Evolutionary conservation across 306 rosid species (phyloP).

Genomic region (Vachellia collinsii): DNA sequence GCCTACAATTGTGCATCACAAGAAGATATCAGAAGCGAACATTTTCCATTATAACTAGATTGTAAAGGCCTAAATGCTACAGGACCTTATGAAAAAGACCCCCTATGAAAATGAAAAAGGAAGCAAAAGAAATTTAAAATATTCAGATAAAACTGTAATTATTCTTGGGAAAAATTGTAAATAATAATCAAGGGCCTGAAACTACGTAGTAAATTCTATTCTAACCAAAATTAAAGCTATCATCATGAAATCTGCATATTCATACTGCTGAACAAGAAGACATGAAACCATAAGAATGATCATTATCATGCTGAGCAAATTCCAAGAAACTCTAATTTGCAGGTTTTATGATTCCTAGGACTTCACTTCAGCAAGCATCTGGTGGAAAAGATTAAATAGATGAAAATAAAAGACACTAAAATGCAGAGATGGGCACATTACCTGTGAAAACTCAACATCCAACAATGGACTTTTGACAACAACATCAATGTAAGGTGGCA

Average conservation of each 20-base stretch:
- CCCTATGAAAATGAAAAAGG: slow-evolving; percentile 22
- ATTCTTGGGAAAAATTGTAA: neutral
- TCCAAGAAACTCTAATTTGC: slow-evolving; percentile 19
- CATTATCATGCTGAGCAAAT: slow-evolving; percentile 22
- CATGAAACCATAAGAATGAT: slow-evolving; percentile 8
- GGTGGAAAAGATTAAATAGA: slow-evolving; percentile 3
- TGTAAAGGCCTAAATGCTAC: slow-evolving; percentile 9
- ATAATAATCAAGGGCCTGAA: slow-evolving; percentile 20
- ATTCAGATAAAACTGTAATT: slow-evolving; percentile 17
- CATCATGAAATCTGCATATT: slow-evolving; percentile 17
- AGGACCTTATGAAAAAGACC: slow-evolving; percentile 20
- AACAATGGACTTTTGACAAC: slow-evolving; percentile 75
- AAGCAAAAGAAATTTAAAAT: slow-evolving; percentile 15
- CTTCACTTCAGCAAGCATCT: slow-evolving; percentile 34
- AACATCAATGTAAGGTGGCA: slow-evolving; percentile 81
- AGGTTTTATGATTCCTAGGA: slow-evolving; percentile 26
- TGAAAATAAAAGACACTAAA: slow-evolving; percentile 3
- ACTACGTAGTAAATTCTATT: slow-evolving; percentile 4
- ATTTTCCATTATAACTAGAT: slow-evolving; percentile 11
- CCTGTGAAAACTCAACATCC: slow-evolving; percentile 89
- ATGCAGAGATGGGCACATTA: slow-evolving; percentile 34
- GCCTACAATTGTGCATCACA: slow-evolving; percentile 58
- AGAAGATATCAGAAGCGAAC: slow-evolving; percentile 28
- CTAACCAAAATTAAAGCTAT: slow-evolving; percentile 17
- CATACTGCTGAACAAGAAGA: slow-evolving; percentile 18